These are phyloP conservation scores for Angomonas ambiguus DNA, from an alignment of 208 protist species.

Conservation along the genomic window DNA sequence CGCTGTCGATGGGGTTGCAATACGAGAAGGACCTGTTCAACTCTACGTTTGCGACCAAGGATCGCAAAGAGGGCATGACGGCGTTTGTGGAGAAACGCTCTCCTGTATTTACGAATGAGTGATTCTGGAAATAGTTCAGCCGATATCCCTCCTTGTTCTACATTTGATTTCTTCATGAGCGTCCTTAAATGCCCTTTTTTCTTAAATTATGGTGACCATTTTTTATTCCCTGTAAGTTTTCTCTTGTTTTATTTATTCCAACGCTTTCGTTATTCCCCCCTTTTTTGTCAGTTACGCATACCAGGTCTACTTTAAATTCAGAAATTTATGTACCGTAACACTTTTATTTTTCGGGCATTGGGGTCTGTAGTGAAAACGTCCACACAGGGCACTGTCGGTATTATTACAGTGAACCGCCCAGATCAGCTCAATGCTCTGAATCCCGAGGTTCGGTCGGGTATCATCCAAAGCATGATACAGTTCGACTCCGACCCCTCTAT, in stretches of 20 bases:
- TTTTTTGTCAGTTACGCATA: conserved; percentile 3
- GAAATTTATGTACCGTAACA: background rate
- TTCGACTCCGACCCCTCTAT: conserved; percentile 82
- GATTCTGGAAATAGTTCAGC: conserved; percentile 6
- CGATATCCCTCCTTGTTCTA: background rate
- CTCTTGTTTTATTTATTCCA: conserved; percentile 1
- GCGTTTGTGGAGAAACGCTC: conserved; percentile 92
- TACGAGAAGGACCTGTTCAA: conserved; percentile 87
- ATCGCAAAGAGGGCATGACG: conserved; percentile 90
- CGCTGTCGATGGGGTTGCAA: conserved; percentile 66
- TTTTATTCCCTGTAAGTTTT: conserved; percentile 4
- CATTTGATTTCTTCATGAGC: background rate
- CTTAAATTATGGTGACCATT: conserved; percentile 7
- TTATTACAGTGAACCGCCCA: conserved; percentile 91
- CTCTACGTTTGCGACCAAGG: conserved; percentile 87
- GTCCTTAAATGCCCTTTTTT: background rate
- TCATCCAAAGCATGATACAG: conserved; percentile 61
- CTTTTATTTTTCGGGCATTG: conserved; percentile 9
- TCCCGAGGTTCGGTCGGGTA: conserved; percentile 57
- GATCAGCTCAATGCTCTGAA: conserved; percentile 94
- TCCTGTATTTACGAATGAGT: conserved; percentile 80
- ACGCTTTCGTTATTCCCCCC: conserved; percentile 8
- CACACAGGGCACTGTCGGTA: conserved; percentile 59
- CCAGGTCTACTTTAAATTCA: no score
- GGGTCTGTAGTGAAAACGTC: conserved; percentile 48